phyloP scores from a whole-genome alignment of 345 rosid species.

The Aegle marmelos region DNA sequence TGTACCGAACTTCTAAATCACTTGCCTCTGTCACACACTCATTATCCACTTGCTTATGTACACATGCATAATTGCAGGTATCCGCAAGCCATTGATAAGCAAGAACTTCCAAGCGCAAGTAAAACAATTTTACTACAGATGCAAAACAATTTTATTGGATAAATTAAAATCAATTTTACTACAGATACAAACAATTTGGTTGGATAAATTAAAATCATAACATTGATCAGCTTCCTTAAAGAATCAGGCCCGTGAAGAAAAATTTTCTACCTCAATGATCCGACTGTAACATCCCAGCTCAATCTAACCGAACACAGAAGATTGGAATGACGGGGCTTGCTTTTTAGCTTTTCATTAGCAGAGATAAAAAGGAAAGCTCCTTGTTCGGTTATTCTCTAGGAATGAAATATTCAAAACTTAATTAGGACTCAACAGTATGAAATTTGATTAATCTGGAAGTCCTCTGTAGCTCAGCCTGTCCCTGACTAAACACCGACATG shows the following conservation, averaged over 20 bases:
- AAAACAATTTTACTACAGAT: neutral
- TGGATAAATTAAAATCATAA: neutral
- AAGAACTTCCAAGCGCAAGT: neutral
- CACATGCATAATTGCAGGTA: neutral
- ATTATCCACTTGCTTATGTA: neutral
- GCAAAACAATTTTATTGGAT: neutral
- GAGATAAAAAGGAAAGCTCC: neutral
- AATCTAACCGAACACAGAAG: neutral
- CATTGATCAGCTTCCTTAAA: neutral
- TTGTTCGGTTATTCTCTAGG: neutral
- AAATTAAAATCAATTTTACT: neutral
- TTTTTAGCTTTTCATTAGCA: neutral
- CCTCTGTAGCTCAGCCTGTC: neutral
- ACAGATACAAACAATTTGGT: neutral
- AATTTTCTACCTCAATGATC: neutral
- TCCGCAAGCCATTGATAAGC: neutral
- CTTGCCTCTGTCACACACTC: neutral
- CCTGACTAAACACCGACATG: neutral
- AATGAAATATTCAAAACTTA: neutral
- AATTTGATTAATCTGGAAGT: neutral
- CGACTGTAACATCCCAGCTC: neutral
- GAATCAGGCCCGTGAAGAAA: neutral
- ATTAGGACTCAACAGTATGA: neutral
- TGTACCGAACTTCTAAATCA: neutral
- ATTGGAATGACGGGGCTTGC: neutral